phyloP scores from a whole-genome alignment of 73 alveolate genomes.

The Durusdinium trenchii region DNA sequence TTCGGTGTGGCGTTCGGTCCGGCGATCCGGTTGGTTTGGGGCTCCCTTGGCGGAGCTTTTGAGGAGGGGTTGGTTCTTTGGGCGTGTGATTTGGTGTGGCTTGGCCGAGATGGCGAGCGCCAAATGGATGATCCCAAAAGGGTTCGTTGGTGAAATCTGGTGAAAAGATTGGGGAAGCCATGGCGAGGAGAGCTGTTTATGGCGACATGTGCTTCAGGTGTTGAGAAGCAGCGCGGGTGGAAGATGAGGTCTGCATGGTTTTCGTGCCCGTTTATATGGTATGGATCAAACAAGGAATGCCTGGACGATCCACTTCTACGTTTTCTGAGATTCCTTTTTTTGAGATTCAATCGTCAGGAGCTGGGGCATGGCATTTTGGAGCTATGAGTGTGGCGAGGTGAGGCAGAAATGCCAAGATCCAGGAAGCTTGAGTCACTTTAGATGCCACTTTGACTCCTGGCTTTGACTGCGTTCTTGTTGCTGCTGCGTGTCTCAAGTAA shows the following conservation, averaged over 20 bases:
- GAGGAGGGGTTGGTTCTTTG: too few relatives aligned
- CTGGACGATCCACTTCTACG: not conserved
- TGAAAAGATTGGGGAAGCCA: not conserved
- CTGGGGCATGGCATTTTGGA: conserved; percentile 94
- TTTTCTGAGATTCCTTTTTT: not conserved
- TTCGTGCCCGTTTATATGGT: not conserved
- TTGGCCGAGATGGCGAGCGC: not conserved
- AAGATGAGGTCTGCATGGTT: conserved; percentile 38
- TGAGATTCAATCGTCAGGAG: conserved; percentile 24
- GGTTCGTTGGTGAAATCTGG: too few relatives aligned
- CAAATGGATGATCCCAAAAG: too few relatives aligned
- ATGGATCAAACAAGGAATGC: not conserved
- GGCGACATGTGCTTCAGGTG: not conserved
- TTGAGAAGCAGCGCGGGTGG: conserved; percentile 89
- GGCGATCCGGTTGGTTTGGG: too few relatives aligned
- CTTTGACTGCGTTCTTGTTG: too few relatives aligned
- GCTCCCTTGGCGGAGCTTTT: too few relatives aligned
- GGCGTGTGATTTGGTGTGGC: too few relatives aligned
- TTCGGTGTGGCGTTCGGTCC: too few relatives aligned
- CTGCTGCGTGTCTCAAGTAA: not conserved
- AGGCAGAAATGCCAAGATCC: not conserved
- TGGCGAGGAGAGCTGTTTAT: not conserved
- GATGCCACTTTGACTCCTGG: too few relatives aligned
- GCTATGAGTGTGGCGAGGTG: conserved; percentile 92
- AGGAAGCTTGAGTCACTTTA: too few relatives aligned